Evolutionary conservation across 2,329 filamentous ascomycete species (phyloP).

Genomic region (Aureobasidium sp.): DNA sequence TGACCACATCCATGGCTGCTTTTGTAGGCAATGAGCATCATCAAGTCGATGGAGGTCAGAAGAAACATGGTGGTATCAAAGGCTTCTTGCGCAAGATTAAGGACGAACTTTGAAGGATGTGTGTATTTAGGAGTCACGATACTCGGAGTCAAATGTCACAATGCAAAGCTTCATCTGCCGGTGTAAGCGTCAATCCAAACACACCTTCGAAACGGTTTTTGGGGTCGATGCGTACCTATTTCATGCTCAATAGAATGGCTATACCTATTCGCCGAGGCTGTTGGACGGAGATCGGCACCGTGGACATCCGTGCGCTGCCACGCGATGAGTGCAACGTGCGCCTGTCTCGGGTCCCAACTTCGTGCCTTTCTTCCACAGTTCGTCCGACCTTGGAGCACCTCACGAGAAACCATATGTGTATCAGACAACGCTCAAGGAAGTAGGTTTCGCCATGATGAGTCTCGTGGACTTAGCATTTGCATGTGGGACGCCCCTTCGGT

Average conservation of each 20-base stretch:
- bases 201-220: too few relatives aligned
- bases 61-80: constrained; percentile 9
- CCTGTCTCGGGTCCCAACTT: too few relatives aligned
- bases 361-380: neutral
- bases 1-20: constrained; percentile 18
- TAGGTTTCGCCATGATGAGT: too few relatives aligned
- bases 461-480: too few relatives aligned
- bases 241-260: too few relatives aligned
- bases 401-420: too few relatives aligned
- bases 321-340: neutral
- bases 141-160: too few relatives aligned
- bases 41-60: neutral
- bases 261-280: neutral
- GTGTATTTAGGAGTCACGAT: neutral
- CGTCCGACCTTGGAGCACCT: neutral
- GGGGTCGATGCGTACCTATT: too few relatives aligned
- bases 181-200: too few relatives aligned
- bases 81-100: constrained; percentile 13
- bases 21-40: constrained; percentile 3
- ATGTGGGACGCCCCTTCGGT: too few relatives aligned
- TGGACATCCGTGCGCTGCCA: neutral
- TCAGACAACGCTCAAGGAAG: neutral
- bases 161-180: neutral
- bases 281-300: neutral
- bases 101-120: constrained; percentile 10